Base-by-base conservation (phyloP, 805 yeast species). In the Candida krabiensis region DNA sequence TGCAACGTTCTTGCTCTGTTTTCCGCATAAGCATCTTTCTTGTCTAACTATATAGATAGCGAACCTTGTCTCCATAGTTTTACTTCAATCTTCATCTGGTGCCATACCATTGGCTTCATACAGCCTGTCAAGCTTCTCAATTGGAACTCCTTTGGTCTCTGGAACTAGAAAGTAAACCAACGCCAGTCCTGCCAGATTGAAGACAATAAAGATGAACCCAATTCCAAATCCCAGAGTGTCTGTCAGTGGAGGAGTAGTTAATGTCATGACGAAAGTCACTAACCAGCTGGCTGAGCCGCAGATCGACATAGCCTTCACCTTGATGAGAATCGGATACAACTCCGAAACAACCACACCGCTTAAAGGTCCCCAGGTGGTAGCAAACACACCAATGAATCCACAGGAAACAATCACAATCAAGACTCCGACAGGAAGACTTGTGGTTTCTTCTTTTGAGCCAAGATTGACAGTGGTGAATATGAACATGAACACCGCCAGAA, bases 291-390 rank as follows among this genome's bases (percentile, higher is more conserved):
- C 64, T 28, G 83, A 76, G 35, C 80, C 72, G 22, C 86, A 75
- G 69, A 82, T 73, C 8, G 67, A 53, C 66, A 62, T 59, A 5
- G 78, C 73, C 53, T 73, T 75, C 23, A 78, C 69, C 56, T 79
- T 77, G 46, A 80, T 77, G 51, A 75, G 68, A 41, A 71, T 66
- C 24, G 88, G 88, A 60, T 75, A 83, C 27, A 81, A 57, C 54
- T 83, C 89, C 24, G 83, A 71, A 11, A 83, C 78, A 35, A 83
- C 66, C 17, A 80, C 75, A 59, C 75, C 77, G n/a, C 79, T 71
- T 41, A 84, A 75, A 24, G 89, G 87, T 3, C 89, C 90, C 83
- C 87, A 80, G 11, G 86, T 77, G 16, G 79, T 65, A 2, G 89
- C 86, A 61, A 84, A 83, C 40, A 69, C 70, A 47, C 75, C 69